Conservation (phyloP, 305 asterid species). For the Withania somnifera region DNA sequence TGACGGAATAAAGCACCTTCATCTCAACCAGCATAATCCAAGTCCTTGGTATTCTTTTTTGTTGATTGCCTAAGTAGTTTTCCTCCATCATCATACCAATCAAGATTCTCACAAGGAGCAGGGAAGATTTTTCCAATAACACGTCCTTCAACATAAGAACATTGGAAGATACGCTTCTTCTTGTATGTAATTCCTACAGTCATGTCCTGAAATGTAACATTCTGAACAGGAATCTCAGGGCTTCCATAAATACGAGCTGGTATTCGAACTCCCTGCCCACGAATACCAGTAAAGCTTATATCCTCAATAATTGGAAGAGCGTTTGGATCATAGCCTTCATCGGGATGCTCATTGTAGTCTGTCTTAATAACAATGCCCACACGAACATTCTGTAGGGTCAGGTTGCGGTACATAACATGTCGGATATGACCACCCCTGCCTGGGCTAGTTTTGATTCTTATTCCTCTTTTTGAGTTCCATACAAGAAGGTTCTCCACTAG, state of each 20-base stretch:
- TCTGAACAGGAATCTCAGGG: constrained; percentile 54
- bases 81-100: constrained; percentile 58
- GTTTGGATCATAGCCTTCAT: constrained; percentile 55
- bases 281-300: constrained; percentile 55
- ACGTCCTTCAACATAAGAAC: constrained; percentile 75
- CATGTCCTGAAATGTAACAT: constrained; percentile 64
- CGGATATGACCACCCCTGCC: constrained; percentile 84
- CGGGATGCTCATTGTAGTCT: constrained; percentile 87
- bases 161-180: constrained; percentile 84
- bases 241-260: constrained; percentile 79
- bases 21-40: constrained; percentile 49
- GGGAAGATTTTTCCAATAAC: constrained; percentile 77
- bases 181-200: constrained; percentile 76
- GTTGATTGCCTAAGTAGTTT: constrained; percentile 34
- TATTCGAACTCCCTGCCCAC: constrained; percentile 71
- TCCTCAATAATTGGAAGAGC: constrained; percentile 73
- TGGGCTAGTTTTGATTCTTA: constrained; percentile 73
- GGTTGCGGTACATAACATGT: constrained; percentile 51
- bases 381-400: constrained; percentile 70
- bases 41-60: constrained; percentile 27
- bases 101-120: constrained; percentile 74
- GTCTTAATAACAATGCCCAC: constrained; percentile 86
- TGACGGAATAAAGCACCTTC: neutral
- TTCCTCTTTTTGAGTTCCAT: constrained; percentile 80
- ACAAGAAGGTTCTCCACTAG: constrained; percentile 64